Conservation (phyloP, 1,139 yeast species). For the Kazachstania sp. region DNA sequence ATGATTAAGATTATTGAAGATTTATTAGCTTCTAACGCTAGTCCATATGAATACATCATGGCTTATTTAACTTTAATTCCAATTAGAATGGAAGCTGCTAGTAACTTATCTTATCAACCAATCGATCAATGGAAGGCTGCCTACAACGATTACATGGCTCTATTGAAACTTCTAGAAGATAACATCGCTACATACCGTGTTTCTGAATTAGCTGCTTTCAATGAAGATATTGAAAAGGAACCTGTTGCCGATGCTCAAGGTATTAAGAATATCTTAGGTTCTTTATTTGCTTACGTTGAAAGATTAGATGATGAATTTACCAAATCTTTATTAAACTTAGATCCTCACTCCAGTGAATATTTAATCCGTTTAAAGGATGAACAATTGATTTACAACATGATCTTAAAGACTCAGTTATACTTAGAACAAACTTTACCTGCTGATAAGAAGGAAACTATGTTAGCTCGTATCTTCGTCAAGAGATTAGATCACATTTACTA, state of each 20-base stretch:
- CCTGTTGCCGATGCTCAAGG: constrained; percentile 65
- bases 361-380: constrained; percentile 88
- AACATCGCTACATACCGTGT: constrained; percentile 55
- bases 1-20: constrained; percentile 67
- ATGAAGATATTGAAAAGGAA: constrained; percentile 74
- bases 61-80: constrained; percentile 79
- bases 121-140: constrained; percentile 73
- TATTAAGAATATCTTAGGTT: constrained; percentile 68
- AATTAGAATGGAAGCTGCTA: constrained; percentile 72
- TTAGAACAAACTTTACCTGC: constrained; percentile 57
- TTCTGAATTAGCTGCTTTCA: constrained; percentile 63
- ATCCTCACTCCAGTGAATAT: constrained; percentile 93
- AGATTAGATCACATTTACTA: constrained; percentile 90
- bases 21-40: constrained; percentile 43
- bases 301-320: constrained; percentile 93
- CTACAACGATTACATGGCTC: constrained; percentile 50
- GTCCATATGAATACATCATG: constrained; percentile 69
- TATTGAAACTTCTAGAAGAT: constrained; percentile 62
- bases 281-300: constrained; percentile 78
- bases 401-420: constrained; percentile 80
- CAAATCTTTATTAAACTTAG: constrained; percentile 77
- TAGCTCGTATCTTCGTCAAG: constrained; percentile 70
- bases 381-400: constrained; percentile 60
- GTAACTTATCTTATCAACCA: constrained; percentile 67
- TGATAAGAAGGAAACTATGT: constrained; percentile 46